Evolutionary conservation across 1,284 basidiomycete genomes (phyloP).

Genomic region (Serendipita sp.): DNA sequence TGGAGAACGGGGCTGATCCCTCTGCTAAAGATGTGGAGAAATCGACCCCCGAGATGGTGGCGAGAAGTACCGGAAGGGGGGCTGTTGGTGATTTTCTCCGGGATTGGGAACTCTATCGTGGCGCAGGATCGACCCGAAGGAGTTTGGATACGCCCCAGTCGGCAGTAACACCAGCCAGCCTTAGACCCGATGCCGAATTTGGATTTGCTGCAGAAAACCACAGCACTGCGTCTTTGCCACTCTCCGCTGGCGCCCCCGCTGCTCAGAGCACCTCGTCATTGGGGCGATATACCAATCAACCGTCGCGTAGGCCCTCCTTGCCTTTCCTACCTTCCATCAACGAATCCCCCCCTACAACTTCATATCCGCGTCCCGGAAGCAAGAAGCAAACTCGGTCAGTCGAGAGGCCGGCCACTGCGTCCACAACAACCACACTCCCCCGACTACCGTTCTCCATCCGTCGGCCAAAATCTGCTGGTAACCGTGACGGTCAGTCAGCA

Average conservation of each 20-base stretch:
- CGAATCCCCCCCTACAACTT: neutral
- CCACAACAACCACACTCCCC: neutral
- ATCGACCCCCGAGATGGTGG: neutral
- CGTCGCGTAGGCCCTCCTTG: neutral
- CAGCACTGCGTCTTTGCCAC: neutral
- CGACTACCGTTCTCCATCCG: neutral
- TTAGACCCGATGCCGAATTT: neutral
- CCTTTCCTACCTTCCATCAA: neutral
- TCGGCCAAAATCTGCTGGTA: neutral
- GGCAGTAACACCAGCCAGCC: neutral
- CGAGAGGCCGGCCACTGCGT: neutral
- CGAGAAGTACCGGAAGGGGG: neutral
- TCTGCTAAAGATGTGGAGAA: neutral
- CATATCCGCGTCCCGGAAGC: neutral
- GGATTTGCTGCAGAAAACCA: neutral
- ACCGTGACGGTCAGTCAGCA: neutral
- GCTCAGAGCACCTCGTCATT: neutral
- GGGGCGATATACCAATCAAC: neutral
- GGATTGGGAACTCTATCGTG: neutral
- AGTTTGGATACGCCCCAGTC: neutral
- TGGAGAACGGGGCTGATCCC: slow-evolving; percentile 66
- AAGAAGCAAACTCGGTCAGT: neutral
- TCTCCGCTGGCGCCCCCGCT: neutral
- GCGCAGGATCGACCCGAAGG: neutral
- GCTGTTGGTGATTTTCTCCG: neutral